Base-by-base conservation (phyloP, 108 stramenopile genomes). In the Cyclotella sp. region DNA sequence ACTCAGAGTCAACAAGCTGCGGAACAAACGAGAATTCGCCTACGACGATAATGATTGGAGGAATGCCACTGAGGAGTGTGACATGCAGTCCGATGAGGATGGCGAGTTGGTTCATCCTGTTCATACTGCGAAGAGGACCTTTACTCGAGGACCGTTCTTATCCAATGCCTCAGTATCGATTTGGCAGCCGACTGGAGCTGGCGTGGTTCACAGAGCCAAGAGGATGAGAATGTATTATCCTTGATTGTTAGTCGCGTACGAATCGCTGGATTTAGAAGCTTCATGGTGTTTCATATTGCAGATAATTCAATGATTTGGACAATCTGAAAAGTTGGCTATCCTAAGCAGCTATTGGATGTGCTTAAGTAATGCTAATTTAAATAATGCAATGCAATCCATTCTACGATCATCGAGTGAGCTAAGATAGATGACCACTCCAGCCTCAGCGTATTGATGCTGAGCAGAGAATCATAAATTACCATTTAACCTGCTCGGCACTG, bases 171-270 rank as follows among this genome's bases (percentile, higher is more conserved):
- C 47, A 40, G 42, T 19, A 41, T 49, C 51, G 19, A 40, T 65
- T 28, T 45, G 72, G 44, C 42, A 51, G 26, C 29, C 22, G 21
- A 52, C 34, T 42, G 70, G 60, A 30, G 43, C 69, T 12, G 29
- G 42, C 2, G 39, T 67, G 63, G 65, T 75, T 21, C 73, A 81
- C 55, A 53, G 80, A 47, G 62, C 70, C 52, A 82, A 82, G 66
- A 68, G 81, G 46, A 71, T 80, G 74, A 75, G 83, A 58, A 83
- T 80, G 83, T 76, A 75, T 63, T 83, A 76, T 70, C 68, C 79
- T 0, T 83, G 74, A 82, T 21, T 27, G 24, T 21, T 58, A 2
- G n/a, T 7, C n/a, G 47, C 15, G 3, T 49, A 7, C 9, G 63
- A 65, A 19, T 19, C 16, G 24, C 18, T 39, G 28, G 2, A 18